Conservation (phyloP, 2,329 filamentous ascomycete species). For the Trichophyton schoenleinii region DNA sequence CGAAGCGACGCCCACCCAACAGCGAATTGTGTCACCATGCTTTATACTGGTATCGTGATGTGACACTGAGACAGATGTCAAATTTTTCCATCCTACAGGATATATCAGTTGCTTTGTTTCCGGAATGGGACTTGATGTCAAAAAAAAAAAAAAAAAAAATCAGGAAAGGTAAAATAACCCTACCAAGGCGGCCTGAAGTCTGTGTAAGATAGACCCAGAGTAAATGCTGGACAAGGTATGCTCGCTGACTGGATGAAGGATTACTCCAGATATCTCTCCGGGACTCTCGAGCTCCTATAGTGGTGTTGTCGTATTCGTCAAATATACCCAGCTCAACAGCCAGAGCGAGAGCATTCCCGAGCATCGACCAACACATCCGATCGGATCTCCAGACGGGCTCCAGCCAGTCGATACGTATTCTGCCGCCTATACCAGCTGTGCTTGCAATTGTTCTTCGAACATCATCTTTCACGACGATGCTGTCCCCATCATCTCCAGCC, state of each 20-base stretch:
- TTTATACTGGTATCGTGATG: constrained; percentile 13
- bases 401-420: constrained; percentile 43
- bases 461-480: constrained; percentile 42
- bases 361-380: constrained; percentile 49
- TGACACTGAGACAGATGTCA: constrained; percentile 14
- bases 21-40: constrained; percentile 32
- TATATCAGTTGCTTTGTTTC: background rate
- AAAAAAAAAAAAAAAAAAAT: constrained; percentile 16
- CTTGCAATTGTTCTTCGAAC: constrained; percentile 22
- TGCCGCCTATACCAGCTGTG: constrained; percentile 23
- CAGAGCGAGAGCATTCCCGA: constrained; percentile 42
- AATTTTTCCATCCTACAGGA: constrained; percentile 15
- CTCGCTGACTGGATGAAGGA: constrained; percentile 21
- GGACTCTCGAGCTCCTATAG: constrained; percentile 14
- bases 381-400: constrained; percentile 43
- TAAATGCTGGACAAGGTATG: constrained; percentile 27
- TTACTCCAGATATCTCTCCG: constrained; percentile 19
- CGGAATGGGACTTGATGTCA: constrained; percentile 18
- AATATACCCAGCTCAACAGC: constrained; percentile 43
- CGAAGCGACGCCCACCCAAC: constrained; percentile 73
- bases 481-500: constrained; percentile 42
- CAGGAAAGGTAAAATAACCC: constrained; percentile 11
- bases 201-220: constrained; percentile 41
- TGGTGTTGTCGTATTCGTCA: constrained; percentile 36
- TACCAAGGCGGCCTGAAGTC: constrained; percentile 40